Conservation (phyloP, 2,329 filamentous ascomycete genomes). For the Teratosphaeria nubilosa region DNA sequence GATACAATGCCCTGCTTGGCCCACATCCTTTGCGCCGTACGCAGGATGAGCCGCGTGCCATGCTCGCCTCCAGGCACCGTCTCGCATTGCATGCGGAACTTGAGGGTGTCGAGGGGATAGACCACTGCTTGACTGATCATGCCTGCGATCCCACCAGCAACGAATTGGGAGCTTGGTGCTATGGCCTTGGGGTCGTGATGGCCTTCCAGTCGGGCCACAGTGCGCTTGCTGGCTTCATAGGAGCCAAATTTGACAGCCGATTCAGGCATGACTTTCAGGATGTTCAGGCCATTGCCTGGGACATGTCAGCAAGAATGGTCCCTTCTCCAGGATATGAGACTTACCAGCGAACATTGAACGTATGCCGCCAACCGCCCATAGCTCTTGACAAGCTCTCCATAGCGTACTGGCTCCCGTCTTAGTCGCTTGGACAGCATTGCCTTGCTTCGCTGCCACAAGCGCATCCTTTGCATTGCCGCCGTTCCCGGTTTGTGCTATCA, state of each 20-base stretch:
- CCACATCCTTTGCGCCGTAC: conserved; percentile 82
- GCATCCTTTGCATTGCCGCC: conserved; percentile 43
- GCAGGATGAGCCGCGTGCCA: conserved; percentile 71
- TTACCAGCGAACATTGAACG: conserved; percentile 86
- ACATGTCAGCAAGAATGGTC: conserved; percentile 8
- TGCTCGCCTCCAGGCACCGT: conserved; percentile 76
- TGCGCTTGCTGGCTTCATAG: conserved; percentile 88
- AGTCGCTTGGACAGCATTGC: conserved; percentile 54
- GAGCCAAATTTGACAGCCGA: conserved; percentile 97
- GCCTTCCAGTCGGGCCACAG: conserved; percentile 76
- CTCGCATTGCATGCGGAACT: conserved; percentile 85
- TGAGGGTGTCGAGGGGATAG: conserved; percentile 84
- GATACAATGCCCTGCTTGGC: conserved; percentile 60
- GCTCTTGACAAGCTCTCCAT: conserved; percentile 59
- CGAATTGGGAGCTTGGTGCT: conserved; percentile 75
- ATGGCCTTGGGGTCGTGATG: conserved; percentile 73
- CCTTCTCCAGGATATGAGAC: conserved; percentile 19
- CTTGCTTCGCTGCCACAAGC: conserved; percentile 58
- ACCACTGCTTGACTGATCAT: conserved; percentile 93
- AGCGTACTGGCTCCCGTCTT: conserved; percentile 61
- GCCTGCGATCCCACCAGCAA: conserved; percentile 81
- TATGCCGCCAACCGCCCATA: conserved; percentile 79
- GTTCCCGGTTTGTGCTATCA: conserved; percentile 74
- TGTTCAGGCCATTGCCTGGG: conserved; percentile 86
- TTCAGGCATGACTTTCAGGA: conserved; percentile 97